These are phyloP conservation scores for Dissophora globulifera DNA, from an alignment of 192 early-diverging fungal species.

Conservation along the genomic window DNA sequence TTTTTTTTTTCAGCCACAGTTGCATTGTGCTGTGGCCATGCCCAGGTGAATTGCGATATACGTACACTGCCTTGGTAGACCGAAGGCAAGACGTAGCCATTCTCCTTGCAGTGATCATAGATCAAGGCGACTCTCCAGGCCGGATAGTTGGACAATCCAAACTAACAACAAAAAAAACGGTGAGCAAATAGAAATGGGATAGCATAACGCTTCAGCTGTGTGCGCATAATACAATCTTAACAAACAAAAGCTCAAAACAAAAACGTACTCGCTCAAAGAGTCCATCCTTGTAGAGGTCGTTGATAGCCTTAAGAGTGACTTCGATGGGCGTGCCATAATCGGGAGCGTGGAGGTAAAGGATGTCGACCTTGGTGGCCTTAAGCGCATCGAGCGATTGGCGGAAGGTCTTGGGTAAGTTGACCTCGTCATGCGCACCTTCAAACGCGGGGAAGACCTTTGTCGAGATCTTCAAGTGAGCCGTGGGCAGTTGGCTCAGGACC, in stretches of 20 bases:
- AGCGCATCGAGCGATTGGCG: conserved; percentile 58
- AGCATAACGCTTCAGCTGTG: too few species aligned
- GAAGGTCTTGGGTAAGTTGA: conserved; percentile 32
- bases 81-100: conserved; percentile 49
- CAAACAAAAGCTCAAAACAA: not conserved
- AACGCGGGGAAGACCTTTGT: conserved; percentile 54
- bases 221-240: too few species aligned
- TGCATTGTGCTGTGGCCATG: too few species aligned
- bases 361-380: conserved; percentile 60
- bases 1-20: too few species aligned
- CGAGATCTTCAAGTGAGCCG: conserved; percentile 51
- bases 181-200: too few species aligned
- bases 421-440: conserved; percentile 39
- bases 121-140: conserved; percentile 44
- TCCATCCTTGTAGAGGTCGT: conserved; percentile 66
- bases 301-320: conserved; percentile 61
- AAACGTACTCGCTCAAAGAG: conserved; percentile 53
- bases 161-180: conserved; percentile 26
- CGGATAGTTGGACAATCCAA: conserved; percentile 48
- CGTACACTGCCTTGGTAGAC: conserved; percentile 53
- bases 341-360: conserved; percentile 76
- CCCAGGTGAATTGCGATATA: not conserved
- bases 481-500: conserved; percentile 13
- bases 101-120: conserved; percentile 39
- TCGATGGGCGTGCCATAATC: conserved; percentile 65